Evolutionary conservation across 148 eudicot genomes (phyloP).

Genomic region (Diospyros kaki): DNA sequence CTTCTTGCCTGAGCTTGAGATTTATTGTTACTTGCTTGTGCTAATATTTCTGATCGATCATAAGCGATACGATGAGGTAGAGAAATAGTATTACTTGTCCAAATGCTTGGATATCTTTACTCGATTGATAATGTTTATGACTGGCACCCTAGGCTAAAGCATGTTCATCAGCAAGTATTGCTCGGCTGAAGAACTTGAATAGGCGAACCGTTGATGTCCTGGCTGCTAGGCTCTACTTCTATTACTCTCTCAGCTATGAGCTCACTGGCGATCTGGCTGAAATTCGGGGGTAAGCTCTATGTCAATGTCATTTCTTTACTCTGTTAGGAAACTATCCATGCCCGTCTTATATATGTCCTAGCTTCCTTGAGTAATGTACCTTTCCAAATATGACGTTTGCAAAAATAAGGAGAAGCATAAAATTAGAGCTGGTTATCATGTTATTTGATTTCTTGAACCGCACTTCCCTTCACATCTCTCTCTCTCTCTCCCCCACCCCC

Average conservation of each 20-base stretch:
- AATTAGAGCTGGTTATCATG: not conserved
- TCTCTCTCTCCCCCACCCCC: too few species aligned
- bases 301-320: not conserved
- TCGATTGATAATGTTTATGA: slow-evolving; percentile 5
- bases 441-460: not conserved
- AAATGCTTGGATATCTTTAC: not conserved
- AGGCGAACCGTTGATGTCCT: slow-evolving; percentile 81
- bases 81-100: not conserved
- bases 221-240: slow-evolving; percentile 80
- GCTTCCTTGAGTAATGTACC: not conserved
- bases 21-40: slow-evolving; percentile 78
- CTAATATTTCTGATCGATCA: slow-evolving; percentile 74
- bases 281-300: slow-evolving; percentile 70
- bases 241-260: slow-evolving; percentile 81
- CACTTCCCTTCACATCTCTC: not conserved
- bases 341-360: not conserved
- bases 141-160: slow-evolving; percentile 61
- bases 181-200: slow-evolving; percentile 72
- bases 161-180: slow-evolving; percentile 84
- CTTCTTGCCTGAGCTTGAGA: slow-evolving; percentile 77
- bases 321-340: not conserved
- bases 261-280: slow-evolving; percentile 80
- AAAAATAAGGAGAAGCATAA: not conserved
- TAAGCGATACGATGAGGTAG: slow-evolving; percentile 73
- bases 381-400: not conserved